Base-by-base conservation (phyloP, 2,329 filamentous ascomycete species). In the Penicillium olsonii region DNA sequence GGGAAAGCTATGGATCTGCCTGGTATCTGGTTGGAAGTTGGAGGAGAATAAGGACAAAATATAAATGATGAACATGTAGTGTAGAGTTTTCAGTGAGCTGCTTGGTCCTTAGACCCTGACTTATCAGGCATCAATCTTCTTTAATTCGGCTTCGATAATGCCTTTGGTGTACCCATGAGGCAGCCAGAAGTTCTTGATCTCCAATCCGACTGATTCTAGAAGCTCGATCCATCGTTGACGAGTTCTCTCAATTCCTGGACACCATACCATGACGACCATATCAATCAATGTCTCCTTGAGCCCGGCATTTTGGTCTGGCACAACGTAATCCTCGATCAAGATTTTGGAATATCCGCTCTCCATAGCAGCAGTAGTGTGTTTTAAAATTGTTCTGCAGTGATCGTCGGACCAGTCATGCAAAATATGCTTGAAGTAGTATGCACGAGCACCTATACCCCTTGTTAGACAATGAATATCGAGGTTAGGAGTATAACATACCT, bases 351-450 rank as follows among this genome's bases (percentile, higher is more conserved):
- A 61, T 1, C 59, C 61, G 1, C 34, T 45, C 24, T 53, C 42
- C 60, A 64, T 64, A 5, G 59, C 60, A 3, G 53, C 43, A n/a
- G 48, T 48, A 11, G 63, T 37, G 15, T 62, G 54, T 3, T 56
- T 43, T 7, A 65, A 45, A 33, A 64, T 61, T 10, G 57, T 45
- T 1, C 39, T 39, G n/a, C 53, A 54, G 14, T 64, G 58, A 3
- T 57, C 55, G 42, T 69, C 62, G 4, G 65, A 59, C 60, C 65
- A 70, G 47, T 69, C 64, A 40, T 69, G 67, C 22, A 69, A 50
- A 29, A 69, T 56, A 20, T 55, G 55, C 37, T 65, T 64, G 54
- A 69, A 60, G 41, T 65, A 67, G 38, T 68, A 68, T 4, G 52
- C 62, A 7, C 64, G 51, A 2, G 66, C 64, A 22, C 60, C 64